Base-by-base conservation (phyloP, 306 rosid species). In the Urtica urens region DNA sequence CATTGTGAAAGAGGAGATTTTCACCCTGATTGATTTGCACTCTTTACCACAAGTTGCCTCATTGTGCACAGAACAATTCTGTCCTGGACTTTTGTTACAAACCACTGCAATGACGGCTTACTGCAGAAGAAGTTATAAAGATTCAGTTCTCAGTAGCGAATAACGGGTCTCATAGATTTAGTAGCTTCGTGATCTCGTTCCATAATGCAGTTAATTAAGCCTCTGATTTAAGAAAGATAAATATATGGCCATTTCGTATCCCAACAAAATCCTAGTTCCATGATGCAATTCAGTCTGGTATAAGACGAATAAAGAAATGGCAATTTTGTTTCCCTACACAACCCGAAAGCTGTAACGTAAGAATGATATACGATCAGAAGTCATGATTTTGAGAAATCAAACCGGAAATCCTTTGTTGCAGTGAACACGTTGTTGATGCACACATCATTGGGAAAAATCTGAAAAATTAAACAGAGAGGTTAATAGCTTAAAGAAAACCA, bases 391-490 rank as follows among this genome's bases (percentile, higher is more conserved):
- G 23, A 17, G 41, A 48, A 39, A 20, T 33, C 78, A 58, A 54
- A 90, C 99, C 95, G 68, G 74, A 69, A 35, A 49, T 76, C 53
- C 64, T 72, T 79, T 25, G 92, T 79, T 59, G 77, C 57, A 57
- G 72, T 79, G 58, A 79, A 56, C 69, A 90, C 70, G 69, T 79
- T 86, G 20, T 46, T 68, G 62, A 90, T 46, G 52, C 48, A 53
- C 38, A 90, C 70, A 63, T 81, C 84, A 64, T 68, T 86, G 23
- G 97, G 95, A 68, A 79, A 77, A 57, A 84, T 77, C 97, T 90
- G 67, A 46, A 67, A 3, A n/a, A n/a, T n/a, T n/a, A 30, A 70
- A 38, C 26, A 64, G 56, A 66, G 33, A 60, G 18, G 48, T 63
- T 53, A 23, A 69, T 29, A 22, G 69, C 23, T 33, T 49, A n/a